phyloP scores from a whole-genome alignment of 208 protist species.

The Acanthamoeba triangularis region DNA sequence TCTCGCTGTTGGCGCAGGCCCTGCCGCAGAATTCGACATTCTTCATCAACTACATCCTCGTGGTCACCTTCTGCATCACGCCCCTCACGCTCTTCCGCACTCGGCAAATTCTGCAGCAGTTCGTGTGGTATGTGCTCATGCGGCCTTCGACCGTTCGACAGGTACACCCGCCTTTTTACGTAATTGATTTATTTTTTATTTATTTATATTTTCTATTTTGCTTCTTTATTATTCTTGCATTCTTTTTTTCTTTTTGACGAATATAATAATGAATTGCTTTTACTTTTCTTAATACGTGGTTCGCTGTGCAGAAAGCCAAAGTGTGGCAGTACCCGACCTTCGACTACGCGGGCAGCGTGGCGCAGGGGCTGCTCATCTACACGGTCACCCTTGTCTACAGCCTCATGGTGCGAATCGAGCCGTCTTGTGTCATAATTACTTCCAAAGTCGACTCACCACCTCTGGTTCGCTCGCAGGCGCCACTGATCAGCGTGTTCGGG shows the following conservation, averaged over 20 bases:
- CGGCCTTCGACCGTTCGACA: conserved; percentile 12
- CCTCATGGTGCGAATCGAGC: conserved; percentile 28
- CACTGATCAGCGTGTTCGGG: conserved; percentile 42
- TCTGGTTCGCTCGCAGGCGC: not conserved
- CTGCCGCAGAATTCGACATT: conserved; percentile 49
- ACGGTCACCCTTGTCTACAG: conserved; percentile 38
- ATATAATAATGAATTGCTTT: no score
- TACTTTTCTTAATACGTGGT: no score
- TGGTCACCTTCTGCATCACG: conserved; percentile 35
- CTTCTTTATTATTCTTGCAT: no score
- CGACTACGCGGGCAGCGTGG: conserved; percentile 30
- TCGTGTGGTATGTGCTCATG: conserved; percentile 28
- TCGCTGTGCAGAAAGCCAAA: not conserved
- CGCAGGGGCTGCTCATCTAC: conserved; percentile 53
- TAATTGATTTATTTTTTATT: not conserved
- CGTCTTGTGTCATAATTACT: not conserved
- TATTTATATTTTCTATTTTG: not conserved
- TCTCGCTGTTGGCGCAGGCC: not conserved
- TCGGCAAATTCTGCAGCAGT: conserved; percentile 45
- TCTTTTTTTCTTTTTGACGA: no score
- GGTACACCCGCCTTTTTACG: not conserved
- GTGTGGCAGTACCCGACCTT: conserved; percentile 18
- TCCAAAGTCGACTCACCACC: not conserved
- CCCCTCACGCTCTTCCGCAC: conserved; percentile 64
- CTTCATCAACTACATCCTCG: conserved; percentile 72